Conservation (phyloP, 805 yeast species). For the Saccharomycopsis microspora region DNA sequence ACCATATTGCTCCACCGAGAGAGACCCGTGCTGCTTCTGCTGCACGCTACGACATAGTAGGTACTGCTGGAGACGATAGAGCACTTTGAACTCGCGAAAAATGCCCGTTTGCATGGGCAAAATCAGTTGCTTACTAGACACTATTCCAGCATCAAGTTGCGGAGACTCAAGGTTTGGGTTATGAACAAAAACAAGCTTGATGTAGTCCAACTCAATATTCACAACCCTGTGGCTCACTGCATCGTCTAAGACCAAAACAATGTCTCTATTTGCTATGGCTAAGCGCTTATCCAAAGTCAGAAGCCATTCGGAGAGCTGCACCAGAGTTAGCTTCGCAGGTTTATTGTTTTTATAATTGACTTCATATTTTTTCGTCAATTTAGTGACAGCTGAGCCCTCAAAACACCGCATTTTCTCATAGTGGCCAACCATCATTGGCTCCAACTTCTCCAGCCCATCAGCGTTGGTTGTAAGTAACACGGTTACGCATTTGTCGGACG, state of each 20-base stretch:
- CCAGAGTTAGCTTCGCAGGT: slow-evolving; percentile 53
- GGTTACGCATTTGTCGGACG: slow-evolving; percentile 32
- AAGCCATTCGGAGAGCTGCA: slow-evolving; percentile 51
- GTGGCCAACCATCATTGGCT: slow-evolving; percentile 51
- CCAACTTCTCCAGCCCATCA: slow-evolving; percentile 51
- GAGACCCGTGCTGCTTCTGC: slow-evolving; percentile 16
- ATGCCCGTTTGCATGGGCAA: slow-evolving; percentile 58
- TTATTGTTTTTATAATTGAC: slow-evolving; percentile 47
- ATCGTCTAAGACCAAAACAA: slow-evolving; percentile 47
- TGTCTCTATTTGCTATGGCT: slow-evolving; percentile 35
- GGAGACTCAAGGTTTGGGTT: slow-evolving; percentile 2
- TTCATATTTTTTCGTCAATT: slow-evolving; percentile 39
- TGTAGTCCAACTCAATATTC: slow-evolving; percentile 33
- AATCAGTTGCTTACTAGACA: slow-evolving; percentile 18
- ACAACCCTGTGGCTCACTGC: slow-evolving; percentile 50
- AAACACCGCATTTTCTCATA: slow-evolving; percentile 36
- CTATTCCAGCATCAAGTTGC: not conserved
- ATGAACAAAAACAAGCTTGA: slow-evolving; percentile 13
- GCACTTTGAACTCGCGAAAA: slow-evolving; percentile 46
- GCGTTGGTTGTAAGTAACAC: slow-evolving; percentile 53
- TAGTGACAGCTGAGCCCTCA: slow-evolving; percentile 28
- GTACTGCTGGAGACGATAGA: slow-evolving; percentile 49
- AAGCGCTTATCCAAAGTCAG: slow-evolving; percentile 48
- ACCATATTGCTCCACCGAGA: slow-evolving; percentile 28
- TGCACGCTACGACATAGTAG: slow-evolving; percentile 18